phyloP scores from a whole-genome alignment of 805 yeast species.

The Teunomyces pallodes region DNA sequence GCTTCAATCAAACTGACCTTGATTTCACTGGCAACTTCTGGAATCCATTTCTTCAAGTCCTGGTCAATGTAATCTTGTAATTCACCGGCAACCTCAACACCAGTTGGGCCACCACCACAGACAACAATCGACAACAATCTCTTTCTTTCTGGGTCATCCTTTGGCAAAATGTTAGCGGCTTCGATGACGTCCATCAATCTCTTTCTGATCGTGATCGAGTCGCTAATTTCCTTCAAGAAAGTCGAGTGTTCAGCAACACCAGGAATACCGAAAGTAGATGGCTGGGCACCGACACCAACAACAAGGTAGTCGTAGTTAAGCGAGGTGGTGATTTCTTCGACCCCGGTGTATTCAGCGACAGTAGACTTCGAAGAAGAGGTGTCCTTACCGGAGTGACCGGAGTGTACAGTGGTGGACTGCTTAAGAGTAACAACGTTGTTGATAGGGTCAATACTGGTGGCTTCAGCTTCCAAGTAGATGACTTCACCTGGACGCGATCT shows the following conservation, averaged over 20 bases:
- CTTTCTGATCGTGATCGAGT: constrained; percentile 79
- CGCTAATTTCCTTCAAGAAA: constrained; percentile 86
- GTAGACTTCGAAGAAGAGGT: constrained; percentile 43
- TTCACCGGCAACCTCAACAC: constrained; percentile 97
- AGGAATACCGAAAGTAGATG: constrained; percentile 91
- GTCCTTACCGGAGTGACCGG: constrained; percentile 53
- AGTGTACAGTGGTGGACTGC: constrained; percentile 54
- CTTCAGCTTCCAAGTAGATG: constrained; percentile 85
- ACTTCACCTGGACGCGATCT: constrained; percentile 78
- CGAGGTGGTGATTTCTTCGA: constrained; percentile 45
- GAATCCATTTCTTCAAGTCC: constrained; percentile 86
- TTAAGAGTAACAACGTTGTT: constrained; percentile 62
- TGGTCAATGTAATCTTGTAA: constrained; percentile 91
- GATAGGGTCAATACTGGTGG: constrained; percentile 74
- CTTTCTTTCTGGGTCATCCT: constrained; percentile 73
- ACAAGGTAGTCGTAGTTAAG: constrained; percentile 78
- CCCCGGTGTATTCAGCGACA: constrained; percentile 38
- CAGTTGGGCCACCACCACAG: constrained; percentile 99
- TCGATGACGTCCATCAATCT: constrained; percentile 85
- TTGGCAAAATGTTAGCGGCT: constrained; percentile 79
- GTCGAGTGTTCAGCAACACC: constrained; percentile 89
- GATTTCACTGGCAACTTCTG: constrained; percentile 77
- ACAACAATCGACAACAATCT: constrained; percentile 85
- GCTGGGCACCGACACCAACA: constrained; percentile 92
- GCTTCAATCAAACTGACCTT: constrained; percentile 88